Percentiles rank a stretch among this genome's conserved stretches.
Evolutionary conservation across 345 rosid species (phyloP).

Genomic region (Boechera retrofracta): DNA sequence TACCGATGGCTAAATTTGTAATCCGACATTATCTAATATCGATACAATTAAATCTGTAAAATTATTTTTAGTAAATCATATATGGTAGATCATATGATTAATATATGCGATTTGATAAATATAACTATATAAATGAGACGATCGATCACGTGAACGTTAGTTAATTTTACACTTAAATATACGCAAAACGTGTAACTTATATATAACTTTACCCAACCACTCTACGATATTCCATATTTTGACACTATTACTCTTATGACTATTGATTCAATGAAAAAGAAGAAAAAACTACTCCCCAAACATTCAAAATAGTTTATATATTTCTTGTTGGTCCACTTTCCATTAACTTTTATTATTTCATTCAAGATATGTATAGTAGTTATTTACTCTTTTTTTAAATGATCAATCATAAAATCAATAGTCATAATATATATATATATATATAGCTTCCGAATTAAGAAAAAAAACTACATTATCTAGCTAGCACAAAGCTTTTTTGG

Average conservation of each 20-base stretch:
- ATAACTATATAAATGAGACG: not conserved
- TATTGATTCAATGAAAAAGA: not conserved
- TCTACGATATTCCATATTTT: not conserved
- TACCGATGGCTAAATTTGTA: not conserved
- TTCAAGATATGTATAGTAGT: constrained; percentile 10
- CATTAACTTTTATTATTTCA: not conserved
- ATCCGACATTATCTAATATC: not conserved
- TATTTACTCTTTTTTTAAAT: not conserved
- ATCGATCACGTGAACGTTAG: constrained; percentile 12
- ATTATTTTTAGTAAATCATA: no score
- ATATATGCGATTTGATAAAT: no score
- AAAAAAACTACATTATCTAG: constrained; percentile 4
- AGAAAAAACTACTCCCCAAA: not conserved
- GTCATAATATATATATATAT: not conserved
- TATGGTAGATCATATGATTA: no score
- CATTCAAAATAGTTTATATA: not conserved
- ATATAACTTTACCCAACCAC: not conserved
- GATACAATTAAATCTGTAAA: not conserved
- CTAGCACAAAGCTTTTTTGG: constrained; percentile 4
- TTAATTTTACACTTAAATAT: not conserved
- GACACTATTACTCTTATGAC: not conserved
- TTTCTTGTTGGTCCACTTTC: constrained; percentile 15
- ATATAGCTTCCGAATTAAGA: constrained; percentile 2
- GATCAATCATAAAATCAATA: not conserved
- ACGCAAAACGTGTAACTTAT: constrained; percentile 22